A percentile compares a stretch with the other conserved stretches of the same genome.
phyloP scores from a whole-genome alignment of 1,284 basidiomycete genomes.

The Chalciporus piperatoides region DNA sequence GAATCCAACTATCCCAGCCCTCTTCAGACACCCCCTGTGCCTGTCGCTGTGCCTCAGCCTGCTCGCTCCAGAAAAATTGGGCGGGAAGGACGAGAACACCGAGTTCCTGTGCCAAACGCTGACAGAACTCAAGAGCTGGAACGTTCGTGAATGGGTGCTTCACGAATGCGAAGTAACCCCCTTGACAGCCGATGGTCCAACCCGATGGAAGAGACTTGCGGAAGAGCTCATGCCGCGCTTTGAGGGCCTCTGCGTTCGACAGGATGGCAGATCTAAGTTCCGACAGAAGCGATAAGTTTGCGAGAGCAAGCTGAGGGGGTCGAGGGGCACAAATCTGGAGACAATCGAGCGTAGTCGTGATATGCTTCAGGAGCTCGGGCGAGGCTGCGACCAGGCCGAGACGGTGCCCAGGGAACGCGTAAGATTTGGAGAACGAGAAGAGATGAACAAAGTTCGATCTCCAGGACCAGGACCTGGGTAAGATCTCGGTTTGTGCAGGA shows the following conservation, averaged over 20 bases:
- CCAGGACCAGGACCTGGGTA: constrained; percentile 40
- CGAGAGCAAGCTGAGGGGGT: constrained; percentile 61
- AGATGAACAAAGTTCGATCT: constrained; percentile 65
- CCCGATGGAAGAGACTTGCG: constrained; percentile 38
- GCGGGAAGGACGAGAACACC: constrained; percentile 72
- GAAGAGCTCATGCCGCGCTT: constrained; percentile 62
- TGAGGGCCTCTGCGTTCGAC: constrained; percentile 48
- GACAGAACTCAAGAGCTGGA: constrained; percentile 53
- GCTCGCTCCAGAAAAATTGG: constrained; percentile 55
- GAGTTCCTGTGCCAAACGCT: constrained; percentile 54
- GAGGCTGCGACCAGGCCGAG: constrained; percentile 76
- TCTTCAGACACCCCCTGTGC: constrained; percentile 25
- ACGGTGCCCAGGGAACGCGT: constrained; percentile 82
- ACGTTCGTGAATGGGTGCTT: constrained; percentile 60
- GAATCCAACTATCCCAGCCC: constrained; percentile 54
- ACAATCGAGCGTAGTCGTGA: constrained; percentile 72
- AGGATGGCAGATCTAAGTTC: constrained; percentile 53
- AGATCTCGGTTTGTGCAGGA: neutral
- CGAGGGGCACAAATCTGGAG: constrained; percentile 78
- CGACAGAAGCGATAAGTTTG: constrained; percentile 14
- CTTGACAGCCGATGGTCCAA: constrained; percentile 66
- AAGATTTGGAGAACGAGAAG: constrained; percentile 84
- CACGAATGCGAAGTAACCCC: constrained; percentile 77
- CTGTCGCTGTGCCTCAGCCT: constrained; percentile 22
- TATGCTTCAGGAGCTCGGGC: constrained; percentile 48